Evolutionary conservation across 441 rosid genomes (phyloP).

Genomic region (Arabidopsis lyrata): DNA sequence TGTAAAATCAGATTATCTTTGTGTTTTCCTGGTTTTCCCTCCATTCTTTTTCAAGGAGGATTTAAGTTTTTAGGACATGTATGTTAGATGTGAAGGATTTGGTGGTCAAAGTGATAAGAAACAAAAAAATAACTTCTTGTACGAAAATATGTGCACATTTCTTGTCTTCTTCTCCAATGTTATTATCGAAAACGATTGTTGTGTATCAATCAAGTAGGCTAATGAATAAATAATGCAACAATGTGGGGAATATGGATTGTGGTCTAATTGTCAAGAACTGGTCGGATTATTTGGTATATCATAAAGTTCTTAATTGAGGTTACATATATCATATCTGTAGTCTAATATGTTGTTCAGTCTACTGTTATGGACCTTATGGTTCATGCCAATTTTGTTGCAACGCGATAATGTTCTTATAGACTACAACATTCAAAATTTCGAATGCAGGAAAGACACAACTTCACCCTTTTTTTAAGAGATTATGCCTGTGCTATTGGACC

Average conservation of each 20-base stretch:
- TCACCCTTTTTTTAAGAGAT: no score
- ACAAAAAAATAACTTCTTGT: slow-evolving; percentile 26
- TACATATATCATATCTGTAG: slow-evolving; percentile 1
- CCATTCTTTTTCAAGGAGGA: slow-evolving; percentile 23
- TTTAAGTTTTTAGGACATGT: slow-evolving; percentile 25
- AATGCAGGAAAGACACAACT: no score
- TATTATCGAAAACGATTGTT: slow-evolving; percentile 1
- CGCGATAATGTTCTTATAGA: background rate
- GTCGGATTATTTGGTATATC: slow-evolving; percentile 16
- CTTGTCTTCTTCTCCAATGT: background rate
- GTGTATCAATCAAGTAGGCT: slow-evolving; percentile 24
- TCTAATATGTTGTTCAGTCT: slow-evolving; percentile 13
- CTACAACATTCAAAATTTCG: no score
- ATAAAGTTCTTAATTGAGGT: background rate
- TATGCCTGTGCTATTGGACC: no score
- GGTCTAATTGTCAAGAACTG: background rate
- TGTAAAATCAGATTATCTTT: slow-evolving; percentile 38
- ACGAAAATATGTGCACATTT: slow-evolving; percentile 25
- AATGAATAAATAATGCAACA: slow-evolving; percentile 9
- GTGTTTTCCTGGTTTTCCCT: slow-evolving; percentile 9
- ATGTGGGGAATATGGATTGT: background rate
- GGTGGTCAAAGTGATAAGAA: slow-evolving; percentile 36
- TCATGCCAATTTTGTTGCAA: background rate
- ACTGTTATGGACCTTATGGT: slow-evolving; percentile 1
- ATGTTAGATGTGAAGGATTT: slow-evolving; percentile 40